Evolutionary conservation across 2,329 filamentous ascomycete species (phyloP), one percentile per base, ranked within the genome.

Genomic region (Xylariaceae sp.): DNA sequence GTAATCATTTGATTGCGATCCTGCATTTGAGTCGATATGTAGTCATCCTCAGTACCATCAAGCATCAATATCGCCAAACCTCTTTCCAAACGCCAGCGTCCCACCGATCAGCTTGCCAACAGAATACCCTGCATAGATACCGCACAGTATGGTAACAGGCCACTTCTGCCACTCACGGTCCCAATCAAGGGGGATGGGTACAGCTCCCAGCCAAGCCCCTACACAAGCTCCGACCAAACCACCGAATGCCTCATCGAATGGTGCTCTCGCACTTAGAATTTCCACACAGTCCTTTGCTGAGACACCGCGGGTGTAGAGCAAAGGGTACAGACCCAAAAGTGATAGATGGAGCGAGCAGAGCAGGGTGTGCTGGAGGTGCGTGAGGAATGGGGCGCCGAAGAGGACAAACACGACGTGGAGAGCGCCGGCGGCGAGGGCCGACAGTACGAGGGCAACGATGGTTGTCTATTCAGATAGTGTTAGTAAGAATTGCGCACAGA

Each of bases 121-220:
- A 1, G 82, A 75, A 68, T 88, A 90, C 1, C 94, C 94, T 6
- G 82, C 70, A 68, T 95, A 97, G 15, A 87, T 77, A 2, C 94
- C 94, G 2, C 81, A 83, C 5, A 97, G 71, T 51, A 99, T 87
- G 0, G 94, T 99, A 42, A 97, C 86, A 0, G 94, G 94, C 88
- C 92, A 99, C 68, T 86, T 89, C 80, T 99, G 94, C 94, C 94
- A 99, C 60, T 95, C 90, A n/a, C 94, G 84, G 68, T 99, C 94
- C 92, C 92, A 97, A 68, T 99, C 94, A 58, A 99, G 74, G 2
- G 94, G 94, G 60, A 99, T 97, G 0, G 95, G 94, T 46, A 97
- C 83, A 7, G 94, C 94, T 3, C 94, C 94, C 39, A 96, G 72
- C 94, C 94, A 97, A 38, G 89, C 90, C 6, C 94, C 94, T 1